Conservation (phyloP, 257 asterid species). For the Nicotiana knightiana region DNA sequence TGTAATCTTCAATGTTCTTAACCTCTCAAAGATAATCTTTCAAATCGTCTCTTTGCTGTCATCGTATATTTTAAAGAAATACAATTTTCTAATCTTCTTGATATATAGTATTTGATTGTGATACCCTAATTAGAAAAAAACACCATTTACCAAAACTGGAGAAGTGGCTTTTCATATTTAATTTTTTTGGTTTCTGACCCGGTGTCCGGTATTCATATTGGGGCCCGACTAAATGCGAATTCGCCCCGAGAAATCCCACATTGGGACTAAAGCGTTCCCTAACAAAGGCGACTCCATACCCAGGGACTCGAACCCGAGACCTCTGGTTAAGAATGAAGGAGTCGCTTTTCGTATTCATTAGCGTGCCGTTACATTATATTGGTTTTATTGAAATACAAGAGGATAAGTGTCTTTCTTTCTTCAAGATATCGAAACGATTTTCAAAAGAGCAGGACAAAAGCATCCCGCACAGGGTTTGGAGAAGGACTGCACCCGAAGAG, state of each 20-base stretch:
- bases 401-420: neutral
- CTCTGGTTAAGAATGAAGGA: no score
- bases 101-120: neutral
- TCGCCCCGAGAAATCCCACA: no score
- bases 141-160: neutral
- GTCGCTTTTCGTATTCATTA: neutral
- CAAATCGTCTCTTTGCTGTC: neutral
- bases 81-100: neutral
- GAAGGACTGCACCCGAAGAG: no score
- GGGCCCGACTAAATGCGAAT: no score
- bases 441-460: no score
- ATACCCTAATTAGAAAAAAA: neutral
- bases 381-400: neutral
- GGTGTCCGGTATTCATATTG: no score
- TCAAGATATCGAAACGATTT: no score
- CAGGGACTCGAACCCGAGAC: no score
- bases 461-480: rapidly evolving
- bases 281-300: no score
- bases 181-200: no score
- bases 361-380: neutral
- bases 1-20: conserved; percentile 24
- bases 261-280: no score
- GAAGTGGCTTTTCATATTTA: neutral
- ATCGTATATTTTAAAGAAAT: neutral
- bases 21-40: neutral